Evolutionary conservation across 352 stramenopile species (phyloP).

Genomic region (Phytophthora meadii): DNA sequence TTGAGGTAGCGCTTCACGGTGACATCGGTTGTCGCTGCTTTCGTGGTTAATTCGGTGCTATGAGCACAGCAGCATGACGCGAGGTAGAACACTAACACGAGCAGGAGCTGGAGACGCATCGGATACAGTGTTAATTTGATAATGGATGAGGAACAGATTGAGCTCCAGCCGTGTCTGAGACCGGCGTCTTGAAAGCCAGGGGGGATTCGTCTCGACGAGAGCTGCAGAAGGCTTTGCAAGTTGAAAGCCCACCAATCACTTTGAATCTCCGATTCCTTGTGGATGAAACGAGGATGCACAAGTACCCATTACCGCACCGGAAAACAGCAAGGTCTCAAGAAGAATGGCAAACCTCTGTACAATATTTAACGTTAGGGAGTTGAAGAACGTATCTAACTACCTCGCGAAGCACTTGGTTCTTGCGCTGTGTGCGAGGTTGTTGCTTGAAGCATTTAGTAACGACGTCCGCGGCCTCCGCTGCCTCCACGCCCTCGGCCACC

Average conservation of each 20-base stretch:
- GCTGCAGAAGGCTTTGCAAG: constrained; percentile 14
- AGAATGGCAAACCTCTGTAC: constrained; percentile 43
- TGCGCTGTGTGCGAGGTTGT: constrained; percentile 13
- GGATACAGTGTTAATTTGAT: neutral
- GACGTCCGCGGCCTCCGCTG: constrained; percentile 34
- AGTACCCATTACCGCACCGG: neutral
- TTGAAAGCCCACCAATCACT: constrained; percentile 20
- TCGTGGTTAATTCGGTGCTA: neutral
- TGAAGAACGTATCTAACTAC: constrained; percentile 40
- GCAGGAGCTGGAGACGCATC: constrained; percentile 22
- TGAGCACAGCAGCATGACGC: constrained; percentile 14
- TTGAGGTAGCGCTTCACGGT: constrained; percentile 14
- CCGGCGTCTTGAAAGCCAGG: constrained; percentile 2
- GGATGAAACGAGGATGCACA: neutral
- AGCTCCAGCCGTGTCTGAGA: constrained; percentile 3
- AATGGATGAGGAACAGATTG: neutral
- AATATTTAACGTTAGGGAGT: constrained; percentile 49
- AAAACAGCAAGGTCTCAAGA: neutral
- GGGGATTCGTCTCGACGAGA: constrained; percentile 4
- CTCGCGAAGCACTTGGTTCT: constrained; percentile 17
- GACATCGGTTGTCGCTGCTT: neutral
- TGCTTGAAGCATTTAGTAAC: constrained; percentile 31
- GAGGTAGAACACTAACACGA: constrained; percentile 16
- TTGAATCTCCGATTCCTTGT: constrained; percentile 5
- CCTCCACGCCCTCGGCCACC: constrained; percentile 50